Conservation (phyloP, 352 stramenopile genomes). For the Phytophthora europaea region DNA sequence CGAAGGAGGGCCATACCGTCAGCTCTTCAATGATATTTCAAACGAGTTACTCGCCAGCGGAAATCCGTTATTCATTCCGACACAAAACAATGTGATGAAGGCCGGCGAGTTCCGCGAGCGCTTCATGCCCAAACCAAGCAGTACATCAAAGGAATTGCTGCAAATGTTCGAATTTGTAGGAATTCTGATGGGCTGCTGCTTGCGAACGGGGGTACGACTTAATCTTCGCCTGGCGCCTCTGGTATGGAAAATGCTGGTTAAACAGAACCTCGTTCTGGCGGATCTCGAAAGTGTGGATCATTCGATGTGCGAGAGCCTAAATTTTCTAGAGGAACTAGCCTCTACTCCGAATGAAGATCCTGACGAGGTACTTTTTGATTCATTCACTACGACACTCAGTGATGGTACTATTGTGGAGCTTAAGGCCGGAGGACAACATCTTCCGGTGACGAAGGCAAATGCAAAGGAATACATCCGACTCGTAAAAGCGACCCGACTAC, state of each 20-base stretch:
- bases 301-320: constrained; percentile 66
- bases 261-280: constrained; percentile 65
- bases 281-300: constrained; percentile 75
- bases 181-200: constrained; percentile 79
- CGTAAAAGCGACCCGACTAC: constrained; percentile 67
- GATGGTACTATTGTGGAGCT: constrained; percentile 77
- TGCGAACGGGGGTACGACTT: constrained; percentile 80
- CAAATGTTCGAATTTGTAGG: constrained; percentile 85
- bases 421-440: constrained; percentile 49
- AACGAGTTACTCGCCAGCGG: constrained; percentile 63
- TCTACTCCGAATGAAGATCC: constrained; percentile 13
- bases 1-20: constrained; percentile 80
- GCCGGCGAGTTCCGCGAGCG: constrained; percentile 79
- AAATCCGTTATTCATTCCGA: constrained; percentile 75
- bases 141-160: constrained; percentile 62
- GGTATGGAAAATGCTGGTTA: constrained; percentile 86
- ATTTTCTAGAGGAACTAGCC: constrained; percentile 51
- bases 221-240: constrained; percentile 79
- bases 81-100: constrained; percentile 78
- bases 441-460: constrained; percentile 76
- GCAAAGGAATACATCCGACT: constrained; percentile 77
- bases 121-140: constrained; percentile 69
- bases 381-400: constrained; percentile 78
- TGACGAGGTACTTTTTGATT: constrained; percentile 63
- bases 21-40: constrained; percentile 85